phyloP scores from a whole-genome alignment of 352 stramenopile species.

The Plasmopara muralis region DNA sequence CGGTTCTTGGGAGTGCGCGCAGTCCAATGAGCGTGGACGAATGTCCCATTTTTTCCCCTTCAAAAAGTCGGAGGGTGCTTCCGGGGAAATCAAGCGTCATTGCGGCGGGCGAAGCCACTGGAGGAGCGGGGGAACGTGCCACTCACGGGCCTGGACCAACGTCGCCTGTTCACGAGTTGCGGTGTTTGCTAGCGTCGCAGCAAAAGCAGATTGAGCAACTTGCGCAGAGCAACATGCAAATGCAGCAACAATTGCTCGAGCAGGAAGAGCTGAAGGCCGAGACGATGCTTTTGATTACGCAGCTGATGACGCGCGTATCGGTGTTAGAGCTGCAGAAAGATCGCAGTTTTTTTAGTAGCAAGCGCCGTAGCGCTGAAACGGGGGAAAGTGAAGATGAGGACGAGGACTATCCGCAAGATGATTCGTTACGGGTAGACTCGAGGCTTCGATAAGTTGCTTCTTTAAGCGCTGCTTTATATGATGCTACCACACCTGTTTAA shows the following conservation, averaged over 20 bases:
- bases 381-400: slow-evolving; percentile 26
- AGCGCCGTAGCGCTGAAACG: slow-evolving; percentile 21
- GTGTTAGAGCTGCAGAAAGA: slow-evolving; percentile 60
- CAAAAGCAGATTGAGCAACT: slow-evolving; percentile 73
- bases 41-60: slow-evolving; percentile 15
- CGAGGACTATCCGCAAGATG: slow-evolving; percentile 29
- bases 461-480: too few species aligned
- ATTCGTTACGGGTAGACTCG: background rate
- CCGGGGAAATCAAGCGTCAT: slow-evolving; percentile 20
- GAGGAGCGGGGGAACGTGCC: slow-evolving; percentile 24
- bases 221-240: slow-evolving; percentile 62
- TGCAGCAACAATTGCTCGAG: slow-evolving; percentile 76
- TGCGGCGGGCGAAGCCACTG: slow-evolving; percentile 29
- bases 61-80: slow-evolving; percentile 5
- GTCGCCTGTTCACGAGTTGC: slow-evolving; percentile 47
- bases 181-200: slow-evolving; percentile 41
- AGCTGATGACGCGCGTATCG: slow-evolving; percentile 80
- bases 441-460: background rate
- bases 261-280: slow-evolving; percentile 78
- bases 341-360: slow-evolving; percentile 20
- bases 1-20: slow-evolving; percentile 5
- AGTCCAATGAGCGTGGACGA: slow-evolving; percentile 15
- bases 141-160: slow-evolving; percentile 19
- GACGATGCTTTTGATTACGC: slow-evolving; percentile 78
- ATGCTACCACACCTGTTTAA: slow-evolving; percentile 5